Evolutionary conservation across 2,329 filamentous ascomycete genomes (phyloP), one percentile per base, ranked within the genome.

Genomic region (Phoma herbarum): DNA sequence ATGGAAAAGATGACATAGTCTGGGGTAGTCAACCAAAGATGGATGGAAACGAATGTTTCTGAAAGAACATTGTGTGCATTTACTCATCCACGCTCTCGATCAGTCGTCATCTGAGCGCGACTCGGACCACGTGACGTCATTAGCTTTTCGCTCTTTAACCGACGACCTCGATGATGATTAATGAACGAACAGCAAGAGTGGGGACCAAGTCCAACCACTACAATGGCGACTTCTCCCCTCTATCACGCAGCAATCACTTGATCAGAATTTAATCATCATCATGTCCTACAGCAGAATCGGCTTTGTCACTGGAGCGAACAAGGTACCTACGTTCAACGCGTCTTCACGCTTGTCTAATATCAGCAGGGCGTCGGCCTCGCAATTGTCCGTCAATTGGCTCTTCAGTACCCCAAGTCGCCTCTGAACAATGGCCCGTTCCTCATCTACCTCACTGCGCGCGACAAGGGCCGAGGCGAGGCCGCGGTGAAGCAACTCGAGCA

Each of bases 231-330:
- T 18, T 26, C 7, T 10, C 12, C 9, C 16, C 11, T 6, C 23
- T 20, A 53, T 28, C 37, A 52, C 29, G 4, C 22, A 35, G 16
- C 52, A 14, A 52, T 22, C 11, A 48, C 28, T 8, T 56, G 39
- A 48, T 8, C 14, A 22, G 6, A 25, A 2, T 7, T 29, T 5
- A 16, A 22, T 4, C 31, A 55, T 6, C 31, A 55, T 20, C n/a
- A 75, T 75, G 69, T 61, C 73, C 25, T 74, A 74, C 52, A 68
- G 52, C 53, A 68, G 80, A 59, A 70, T 85, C n/a, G 83, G 81
- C 48, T 79, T 81, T 58, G 83, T 85, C 0, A 85, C 83, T 1
- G 83, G 84, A 48, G 83, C 82, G 16, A 85, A 85, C 71, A 85
- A 84, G 67, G 82, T 72, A 56, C 42, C 63, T 65, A 29, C 25